Conservation (phyloP, 2,329 filamentous ascomycete species). For the Ceratocystis cubensis region DNA sequence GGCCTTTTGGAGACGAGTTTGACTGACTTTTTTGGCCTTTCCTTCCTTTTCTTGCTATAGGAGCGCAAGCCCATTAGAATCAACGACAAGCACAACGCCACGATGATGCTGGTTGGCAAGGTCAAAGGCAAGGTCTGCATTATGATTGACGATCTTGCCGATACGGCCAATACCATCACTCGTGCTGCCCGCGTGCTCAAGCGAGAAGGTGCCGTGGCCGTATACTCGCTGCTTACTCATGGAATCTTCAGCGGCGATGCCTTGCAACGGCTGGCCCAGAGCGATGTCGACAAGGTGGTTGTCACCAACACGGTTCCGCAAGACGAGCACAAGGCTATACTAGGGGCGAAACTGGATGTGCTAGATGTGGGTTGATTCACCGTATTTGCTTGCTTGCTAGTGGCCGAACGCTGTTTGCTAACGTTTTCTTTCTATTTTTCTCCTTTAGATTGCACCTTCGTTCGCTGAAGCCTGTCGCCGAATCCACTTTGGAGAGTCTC, state of each 20-base stretch:
- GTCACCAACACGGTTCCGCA: conserved; percentile 95
- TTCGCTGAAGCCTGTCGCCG: conserved; percentile 93
- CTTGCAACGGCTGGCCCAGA: conserved; percentile 86
- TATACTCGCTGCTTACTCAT: conserved; percentile 88
- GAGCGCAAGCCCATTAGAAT: conserved; percentile 83
- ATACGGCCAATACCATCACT: conserved; percentile 95
- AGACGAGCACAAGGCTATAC: conserved; percentile 56
- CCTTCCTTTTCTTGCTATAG: conserved; percentile 36
- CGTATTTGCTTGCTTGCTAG: conserved; percentile 12
- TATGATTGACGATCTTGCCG: conserved; percentile 83
- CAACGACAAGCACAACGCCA: conserved; percentile 77
- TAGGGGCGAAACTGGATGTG: conserved; percentile 81
- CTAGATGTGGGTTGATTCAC: conserved; percentile 42
- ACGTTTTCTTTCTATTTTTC: not conserved
- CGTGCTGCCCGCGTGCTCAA: conserved; percentile 93
- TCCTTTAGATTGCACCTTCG: conserved; percentile 53
- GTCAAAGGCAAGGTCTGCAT: conserved; percentile 73
- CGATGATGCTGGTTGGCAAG: conserved; percentile 90
- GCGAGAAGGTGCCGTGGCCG: conserved; percentile 80
- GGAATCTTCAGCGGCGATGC: conserved; percentile 92
- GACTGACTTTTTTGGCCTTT: conserved; percentile 22
- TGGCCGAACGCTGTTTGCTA: not conserved
- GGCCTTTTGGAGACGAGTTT: conserved; percentile 11
- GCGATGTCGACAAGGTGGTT: conserved; percentile 80
- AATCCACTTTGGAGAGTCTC: conserved; percentile 94